phyloP scores from a whole-genome alignment of 1,139 yeast genomes.

The Yamadazyma mexicana region DNA sequence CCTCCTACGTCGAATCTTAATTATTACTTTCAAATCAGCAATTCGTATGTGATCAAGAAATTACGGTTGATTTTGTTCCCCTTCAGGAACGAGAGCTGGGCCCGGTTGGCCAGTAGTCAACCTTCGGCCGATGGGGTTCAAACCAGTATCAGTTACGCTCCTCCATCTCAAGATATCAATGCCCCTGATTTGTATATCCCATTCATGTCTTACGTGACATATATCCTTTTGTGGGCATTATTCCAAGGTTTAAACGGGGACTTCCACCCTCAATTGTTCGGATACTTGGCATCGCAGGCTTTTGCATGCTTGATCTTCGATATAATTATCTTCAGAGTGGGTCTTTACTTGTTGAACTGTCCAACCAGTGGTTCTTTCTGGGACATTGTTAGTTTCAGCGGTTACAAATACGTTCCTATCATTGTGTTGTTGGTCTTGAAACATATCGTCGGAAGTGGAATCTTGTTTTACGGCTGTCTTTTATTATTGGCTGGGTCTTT shows the following conservation, averaged over 20 bases:
- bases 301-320: constrained; percentile 81
- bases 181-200: constrained; percentile 98
- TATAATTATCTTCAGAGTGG: constrained; percentile 43
- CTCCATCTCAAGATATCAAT: constrained; percentile 80
- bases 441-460: constrained; percentile 34
- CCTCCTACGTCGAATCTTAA: constrained; percentile 57
- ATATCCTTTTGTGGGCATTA: constrained; percentile 80
- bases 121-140: constrained; percentile 21
- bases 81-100: constrained; percentile 81
- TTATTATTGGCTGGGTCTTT: constrained; percentile 47
- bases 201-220: constrained; percentile 87
- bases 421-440: constrained; percentile 55
- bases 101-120: constrained; percentile 51
- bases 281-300: constrained; percentile 87
- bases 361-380: constrained; percentile 59
- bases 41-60: constrained; percentile 78
- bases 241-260: constrained; percentile 86
- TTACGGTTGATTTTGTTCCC: constrained; percentile 78
- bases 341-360: constrained; percentile 48
- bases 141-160: constrained; percentile 43
- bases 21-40: constrained; percentile 90
- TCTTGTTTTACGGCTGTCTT: constrained; percentile 39
- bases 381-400: constrained; percentile 88
- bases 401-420: constrained; percentile 90
- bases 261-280: constrained; percentile 91